Conservation (phyloP, 768 basidiomycete genomes). For the Leccinum boreale region DNA sequence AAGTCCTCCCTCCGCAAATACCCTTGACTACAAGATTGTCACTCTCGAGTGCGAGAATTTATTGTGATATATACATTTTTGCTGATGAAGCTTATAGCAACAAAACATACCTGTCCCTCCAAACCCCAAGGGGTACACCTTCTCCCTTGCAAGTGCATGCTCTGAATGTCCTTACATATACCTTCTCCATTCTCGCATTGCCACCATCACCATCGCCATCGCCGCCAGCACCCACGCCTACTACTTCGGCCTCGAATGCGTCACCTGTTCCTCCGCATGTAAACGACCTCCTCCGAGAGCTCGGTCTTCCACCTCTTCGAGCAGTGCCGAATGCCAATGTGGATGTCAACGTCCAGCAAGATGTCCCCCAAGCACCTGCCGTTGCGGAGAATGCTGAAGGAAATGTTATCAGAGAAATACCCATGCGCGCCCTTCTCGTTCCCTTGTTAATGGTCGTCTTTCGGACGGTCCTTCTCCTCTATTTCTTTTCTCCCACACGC, state of each 20-base stretch:
- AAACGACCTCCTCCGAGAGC: constrained; percentile 60
- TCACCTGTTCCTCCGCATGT: constrained; percentile 46
- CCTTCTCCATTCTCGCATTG: constrained; percentile 57
- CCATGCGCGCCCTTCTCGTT: constrained; percentile 63
- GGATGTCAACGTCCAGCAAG: constrained; percentile 17
- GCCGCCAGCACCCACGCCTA: constrained; percentile 31
- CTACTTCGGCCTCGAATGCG: constrained; percentile 23
- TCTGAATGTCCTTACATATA: constrained; percentile 31
- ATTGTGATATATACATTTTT: neutral
- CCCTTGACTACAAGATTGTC: constrained; percentile 32
- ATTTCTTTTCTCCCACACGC: constrained; percentile 73
- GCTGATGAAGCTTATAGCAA: constrained; percentile 17
- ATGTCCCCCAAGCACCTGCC: constrained; percentile 15
- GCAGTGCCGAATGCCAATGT: constrained; percentile 29
- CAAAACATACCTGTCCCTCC: constrained; percentile 52
- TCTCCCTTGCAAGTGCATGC: constrained; percentile 63
- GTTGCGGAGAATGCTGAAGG: constrained; percentile 28
- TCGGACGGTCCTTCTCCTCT: constrained; percentile 65
- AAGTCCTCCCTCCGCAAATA: constrained; percentile 13
- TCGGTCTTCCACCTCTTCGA: constrained; percentile 56
- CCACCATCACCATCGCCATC: constrained; percentile 43
- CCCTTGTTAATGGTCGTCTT: constrained; percentile 66
- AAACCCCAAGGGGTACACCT: constrained; percentile 43
- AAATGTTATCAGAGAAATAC: constrained; percentile 48
- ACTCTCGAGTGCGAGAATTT: constrained; percentile 18